A percentile compares a stretch with the other conserved stretches of the same genome.
Conservation (phyloP, 164 flowering plant species). For the Piper betle region DNA sequence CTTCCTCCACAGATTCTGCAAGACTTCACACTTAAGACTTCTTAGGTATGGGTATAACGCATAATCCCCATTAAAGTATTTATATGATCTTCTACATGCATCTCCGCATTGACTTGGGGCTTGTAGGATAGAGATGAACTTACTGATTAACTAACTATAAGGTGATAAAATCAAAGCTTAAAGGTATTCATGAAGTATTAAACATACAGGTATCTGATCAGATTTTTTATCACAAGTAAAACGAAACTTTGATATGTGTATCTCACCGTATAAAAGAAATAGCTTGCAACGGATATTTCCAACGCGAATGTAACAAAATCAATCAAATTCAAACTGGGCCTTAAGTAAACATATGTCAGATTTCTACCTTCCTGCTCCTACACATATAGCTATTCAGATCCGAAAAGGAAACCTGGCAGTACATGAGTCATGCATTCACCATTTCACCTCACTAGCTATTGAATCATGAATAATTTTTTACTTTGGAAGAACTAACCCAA, state of each 20-base stretch:
- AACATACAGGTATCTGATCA: not conserved
- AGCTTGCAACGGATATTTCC: not conserved
- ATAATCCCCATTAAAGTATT: slow-evolving; percentile 10
- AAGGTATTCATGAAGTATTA: not conserved
- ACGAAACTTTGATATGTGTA: not conserved
- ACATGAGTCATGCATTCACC: too few species aligned
- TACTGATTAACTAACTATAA: slow-evolving; percentile 3
- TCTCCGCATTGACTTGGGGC: too few species aligned
- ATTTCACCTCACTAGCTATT: too few species aligned
- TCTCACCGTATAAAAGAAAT: not conserved
- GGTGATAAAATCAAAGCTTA: slow-evolving; percentile 30
- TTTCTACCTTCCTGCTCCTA: too few species aligned
- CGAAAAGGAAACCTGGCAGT: too few species aligned
- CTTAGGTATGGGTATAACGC: slow-evolving; percentile 11
- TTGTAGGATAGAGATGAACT: slow-evolving; percentile 30
- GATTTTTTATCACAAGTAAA: not conserved
- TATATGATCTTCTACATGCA: slow-evolving; percentile 22
- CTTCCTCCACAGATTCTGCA: slow-evolving; percentile 16
- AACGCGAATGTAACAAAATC: too few species aligned
- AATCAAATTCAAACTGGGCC: not conserved
- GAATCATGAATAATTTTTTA: too few species aligned
- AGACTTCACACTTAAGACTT: slow-evolving; percentile 29
- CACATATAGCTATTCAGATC: too few species aligned
- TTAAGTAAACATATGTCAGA: not conserved
- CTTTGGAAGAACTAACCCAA: too few species aligned